A percentile compares a stretch with the other conserved stretches of the same genome.
Conservation (phyloP, 192 early-diverging fungal genomes). For the Mortierella claussenii region DNA sequence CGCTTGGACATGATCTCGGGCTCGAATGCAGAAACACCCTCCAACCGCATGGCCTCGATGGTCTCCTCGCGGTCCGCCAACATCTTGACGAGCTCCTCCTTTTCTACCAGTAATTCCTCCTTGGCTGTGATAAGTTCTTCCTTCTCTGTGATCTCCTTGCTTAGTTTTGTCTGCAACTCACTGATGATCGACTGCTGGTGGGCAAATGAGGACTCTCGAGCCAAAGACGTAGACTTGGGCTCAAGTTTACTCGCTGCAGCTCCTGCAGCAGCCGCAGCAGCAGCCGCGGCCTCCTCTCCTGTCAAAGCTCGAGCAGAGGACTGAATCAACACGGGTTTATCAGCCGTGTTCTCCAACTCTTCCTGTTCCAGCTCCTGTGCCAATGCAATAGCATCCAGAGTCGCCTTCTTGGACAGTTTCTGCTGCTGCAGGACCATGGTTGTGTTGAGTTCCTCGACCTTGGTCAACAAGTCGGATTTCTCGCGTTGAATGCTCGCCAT, state of each 20-base stretch:
- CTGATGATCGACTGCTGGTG: conserved; percentile 49
- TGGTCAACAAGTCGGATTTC: conserved; percentile 61
- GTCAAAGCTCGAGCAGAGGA: conserved; percentile 5
- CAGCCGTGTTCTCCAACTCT: conserved; percentile 1
- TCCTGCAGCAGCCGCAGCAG: neutral
- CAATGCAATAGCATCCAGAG: conserved; percentile 34
- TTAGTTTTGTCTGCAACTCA: conserved; percentile 44
- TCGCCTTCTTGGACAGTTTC: conserved; percentile 44
- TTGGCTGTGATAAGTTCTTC: conserved; percentile 48
- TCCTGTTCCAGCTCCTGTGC: conserved; percentile 34
- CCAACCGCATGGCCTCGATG: conserved; percentile 64
- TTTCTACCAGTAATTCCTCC: conserved; percentile 62
- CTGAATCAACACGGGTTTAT: conserved; percentile 25
- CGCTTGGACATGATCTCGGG: conserved; percentile 8
- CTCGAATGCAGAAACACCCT: conserved; percentile 42
- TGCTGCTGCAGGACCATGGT: conserved; percentile 57
- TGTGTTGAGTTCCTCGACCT: conserved; percentile 66
- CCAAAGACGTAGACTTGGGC: conserved; percentile 40
- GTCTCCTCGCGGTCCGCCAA: conserved; percentile 66
- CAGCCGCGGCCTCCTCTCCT: conserved; percentile 1
- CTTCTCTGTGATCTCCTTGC: conserved; percentile 39
- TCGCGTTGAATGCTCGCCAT: conserved; percentile 68
- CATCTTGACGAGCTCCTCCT: conserved; percentile 64
- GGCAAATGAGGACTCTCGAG: conserved; percentile 46
- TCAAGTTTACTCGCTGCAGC: neutral